These are phyloP conservation scores for Metarhizium robertsii DNA, from an alignment of 2,329 filamentous ascomycete genomes.

Conservation along the genomic window DNA sequence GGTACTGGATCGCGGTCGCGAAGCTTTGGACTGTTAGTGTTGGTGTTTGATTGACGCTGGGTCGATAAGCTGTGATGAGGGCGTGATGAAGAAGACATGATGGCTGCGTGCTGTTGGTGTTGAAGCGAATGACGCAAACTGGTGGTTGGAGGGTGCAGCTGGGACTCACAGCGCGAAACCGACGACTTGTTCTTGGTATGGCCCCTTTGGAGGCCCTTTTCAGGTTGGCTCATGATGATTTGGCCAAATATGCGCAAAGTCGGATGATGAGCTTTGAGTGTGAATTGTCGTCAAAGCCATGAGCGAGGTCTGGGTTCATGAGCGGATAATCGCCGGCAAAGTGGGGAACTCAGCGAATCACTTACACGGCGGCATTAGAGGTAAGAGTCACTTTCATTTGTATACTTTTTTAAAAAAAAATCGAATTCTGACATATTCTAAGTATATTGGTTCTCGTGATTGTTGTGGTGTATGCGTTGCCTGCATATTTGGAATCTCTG, in stretches of 20 bases:
- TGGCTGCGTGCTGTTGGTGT: background rate
- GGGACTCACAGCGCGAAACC: slow-evolving; percentile 7
- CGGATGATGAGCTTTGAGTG: background rate
- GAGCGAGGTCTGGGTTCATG: background rate
- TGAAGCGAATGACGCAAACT: background rate
- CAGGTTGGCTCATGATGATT: slow-evolving; percentile 5
- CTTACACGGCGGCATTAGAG: background rate
- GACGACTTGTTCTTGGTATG: slow-evolving; percentile 7
- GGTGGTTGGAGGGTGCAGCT: background rate
- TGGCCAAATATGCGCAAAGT: background rate
- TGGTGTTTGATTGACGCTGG: background rate
- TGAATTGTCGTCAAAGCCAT: background rate
- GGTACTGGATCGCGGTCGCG: slow-evolving; percentile 8
- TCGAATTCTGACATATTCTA: background rate
- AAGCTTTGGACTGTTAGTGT: slow-evolving; percentile 4
- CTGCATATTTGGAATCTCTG: too few relatives aligned
- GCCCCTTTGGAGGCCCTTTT: background rate
- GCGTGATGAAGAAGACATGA: background rate
- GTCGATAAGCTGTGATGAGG: background rate
- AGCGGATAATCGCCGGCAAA: slow-evolving; percentile 1
- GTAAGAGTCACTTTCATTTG: too few relatives aligned
- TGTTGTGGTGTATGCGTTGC: too few relatives aligned
- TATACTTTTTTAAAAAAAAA: background rate
- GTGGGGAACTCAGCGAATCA: background rate
- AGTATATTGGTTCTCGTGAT: too few relatives aligned